A percentile compares a stretch with the other conserved stretches of the same genome.
Conservation (phyloP, 805 yeast genomes). For the Candida pseudoglaebosa region DNA sequence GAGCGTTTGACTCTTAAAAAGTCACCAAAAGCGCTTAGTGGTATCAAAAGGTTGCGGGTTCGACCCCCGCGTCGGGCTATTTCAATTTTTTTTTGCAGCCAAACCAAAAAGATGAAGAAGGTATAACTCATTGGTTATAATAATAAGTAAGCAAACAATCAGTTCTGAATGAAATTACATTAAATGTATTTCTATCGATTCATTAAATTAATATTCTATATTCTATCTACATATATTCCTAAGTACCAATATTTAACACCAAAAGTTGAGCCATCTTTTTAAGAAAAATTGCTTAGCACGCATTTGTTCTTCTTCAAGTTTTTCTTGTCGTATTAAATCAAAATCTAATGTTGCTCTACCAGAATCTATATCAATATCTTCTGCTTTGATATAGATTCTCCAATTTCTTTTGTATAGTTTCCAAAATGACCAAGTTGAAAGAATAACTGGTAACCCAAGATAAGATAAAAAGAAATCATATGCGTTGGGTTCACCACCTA, state of each 20-base stretch:
- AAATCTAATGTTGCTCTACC: slow-evolving; percentile 59
- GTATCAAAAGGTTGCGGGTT: slow-evolving; percentile 7
- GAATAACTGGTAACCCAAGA: slow-evolving; percentile 43
- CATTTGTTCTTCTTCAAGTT: slow-evolving; percentile 43
- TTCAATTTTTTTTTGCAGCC: slow-evolving; percentile 2
- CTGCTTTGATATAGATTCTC: slow-evolving; percentile 37
- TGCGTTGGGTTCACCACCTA: slow-evolving; percentile 29
- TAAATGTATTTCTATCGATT: too few species aligned
- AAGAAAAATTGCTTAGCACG: slow-evolving; percentile 31
- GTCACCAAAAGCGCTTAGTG: slow-evolving; percentile 2
- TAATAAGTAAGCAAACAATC: too few species aligned
- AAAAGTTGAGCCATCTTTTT: slow-evolving; percentile 27
- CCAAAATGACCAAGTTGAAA: slow-evolving; percentile 46
- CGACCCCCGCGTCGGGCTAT: slow-evolving; percentile 7
- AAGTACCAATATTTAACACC: slow-evolving; percentile 25
- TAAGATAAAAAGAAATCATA: slow-evolving; percentile 50
- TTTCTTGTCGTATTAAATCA: slow-evolving; percentile 48
- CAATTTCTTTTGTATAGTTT: slow-evolving; percentile 40
- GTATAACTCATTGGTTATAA: too few species aligned
- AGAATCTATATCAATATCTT: slow-evolving; percentile 56
- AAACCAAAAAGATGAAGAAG: too few species aligned
- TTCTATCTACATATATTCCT: slow-evolving; percentile 1
- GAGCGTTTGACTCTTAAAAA: slow-evolving; percentile 6
- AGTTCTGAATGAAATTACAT: too few species aligned
- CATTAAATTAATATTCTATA: too few species aligned